Percentiles rank a stretch among this genome's conserved stretches.
Evolutionary conservation across 805 yeast genomes (phyloP).

Genomic region (Kluyveromyces nonfermentans): DNA sequence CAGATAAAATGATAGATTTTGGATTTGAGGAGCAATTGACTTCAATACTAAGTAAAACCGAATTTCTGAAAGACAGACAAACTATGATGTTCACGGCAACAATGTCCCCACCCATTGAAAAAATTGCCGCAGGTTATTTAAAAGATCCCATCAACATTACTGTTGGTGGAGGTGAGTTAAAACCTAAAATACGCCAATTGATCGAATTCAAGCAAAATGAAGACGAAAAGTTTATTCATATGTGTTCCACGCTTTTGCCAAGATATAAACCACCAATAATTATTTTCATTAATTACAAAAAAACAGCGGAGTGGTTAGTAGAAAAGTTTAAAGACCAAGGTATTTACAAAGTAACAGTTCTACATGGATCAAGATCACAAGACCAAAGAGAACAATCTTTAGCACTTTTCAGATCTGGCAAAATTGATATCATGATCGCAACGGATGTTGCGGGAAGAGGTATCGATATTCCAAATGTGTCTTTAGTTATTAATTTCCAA

Average conservation of each 20-base stretch:
- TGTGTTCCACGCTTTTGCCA: constrained; percentile 9
- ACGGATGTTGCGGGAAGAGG: constrained; percentile 97
- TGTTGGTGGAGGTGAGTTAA: constrained; percentile 62
- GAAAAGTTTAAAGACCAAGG: constrained; percentile 36
- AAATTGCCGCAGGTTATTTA: constrained; percentile 54
- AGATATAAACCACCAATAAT: constrained; percentile 51
- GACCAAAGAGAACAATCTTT: constrained; percentile 77
- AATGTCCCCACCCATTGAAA: constrained; percentile 65
- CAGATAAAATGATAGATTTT: constrained; percentile 91
- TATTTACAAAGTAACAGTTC: constrained; percentile 44
- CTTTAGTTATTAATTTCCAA: constrained; percentile 79
- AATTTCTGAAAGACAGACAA: constrained; percentile 33
- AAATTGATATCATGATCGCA: constrained; percentile 62
- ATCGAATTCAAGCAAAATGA: constrained; percentile 43
- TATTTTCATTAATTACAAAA: constrained; percentile 71
- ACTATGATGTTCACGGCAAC: constrained; percentile 96
- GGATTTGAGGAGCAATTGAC: constrained; percentile 82
- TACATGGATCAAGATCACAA: constrained; percentile 86
- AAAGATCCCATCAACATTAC: constrained; percentile 51
- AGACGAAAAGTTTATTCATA: constrained; percentile 36
- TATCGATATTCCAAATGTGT: constrained; percentile 79
- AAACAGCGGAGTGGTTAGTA: constrained; percentile 59
- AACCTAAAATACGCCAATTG: constrained; percentile 48
- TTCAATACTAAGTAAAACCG: constrained; percentile 47
- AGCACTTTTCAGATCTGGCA: constrained; percentile 43